phyloP scores from a whole-genome alignment of 805 yeast genomes.

The Lipomyces spencermartinsiae region DNA sequence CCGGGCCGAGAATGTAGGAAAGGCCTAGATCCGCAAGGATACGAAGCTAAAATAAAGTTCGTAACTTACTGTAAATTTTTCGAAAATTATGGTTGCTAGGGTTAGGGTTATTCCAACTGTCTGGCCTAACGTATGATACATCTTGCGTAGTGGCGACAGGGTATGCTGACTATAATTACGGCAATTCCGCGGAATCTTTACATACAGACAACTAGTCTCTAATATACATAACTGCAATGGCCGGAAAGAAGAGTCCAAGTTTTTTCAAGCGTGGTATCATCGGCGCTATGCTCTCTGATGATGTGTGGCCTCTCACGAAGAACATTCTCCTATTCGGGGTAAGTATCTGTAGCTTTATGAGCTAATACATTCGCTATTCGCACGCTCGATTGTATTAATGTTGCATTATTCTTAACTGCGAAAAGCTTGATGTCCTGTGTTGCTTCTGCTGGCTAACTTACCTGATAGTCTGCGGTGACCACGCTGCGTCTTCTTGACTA shows the following conservation, averaged over 20 bases:
- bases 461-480: constrained; percentile 22
- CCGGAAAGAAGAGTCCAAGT: constrained; percentile 8
- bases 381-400: neutral
- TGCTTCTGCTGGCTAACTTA: neutral
- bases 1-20: too few relatives aligned
- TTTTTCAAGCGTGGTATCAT: constrained; percentile 14
- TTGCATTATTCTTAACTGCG: neutral
- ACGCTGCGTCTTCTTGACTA: constrained; percentile 17
- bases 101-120: too few relatives aligned
- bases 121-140: too few relatives aligned
- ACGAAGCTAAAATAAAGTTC: too few relatives aligned
- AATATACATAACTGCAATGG: constrained; percentile 20
- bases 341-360: constrained; percentile 5
- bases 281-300: constrained; percentile 20
- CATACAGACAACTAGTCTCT: neutral
- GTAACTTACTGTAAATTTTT: too few relatives aligned
- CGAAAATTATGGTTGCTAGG: too few relatives aligned
- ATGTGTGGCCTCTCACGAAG: constrained; percentile 32
- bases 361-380: neutral
- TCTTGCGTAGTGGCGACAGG: neutral
- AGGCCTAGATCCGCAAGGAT: too few relatives aligned
- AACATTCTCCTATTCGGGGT: constrained; percentile 28
- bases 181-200: neutral
- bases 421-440: neutral
- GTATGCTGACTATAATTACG: neutral